These are phyloP conservation scores for Ustanciosporium gigantosporum DNA, from an alignment of 1,284 basidiomycete species.

Conservation along the genomic window DNA sequence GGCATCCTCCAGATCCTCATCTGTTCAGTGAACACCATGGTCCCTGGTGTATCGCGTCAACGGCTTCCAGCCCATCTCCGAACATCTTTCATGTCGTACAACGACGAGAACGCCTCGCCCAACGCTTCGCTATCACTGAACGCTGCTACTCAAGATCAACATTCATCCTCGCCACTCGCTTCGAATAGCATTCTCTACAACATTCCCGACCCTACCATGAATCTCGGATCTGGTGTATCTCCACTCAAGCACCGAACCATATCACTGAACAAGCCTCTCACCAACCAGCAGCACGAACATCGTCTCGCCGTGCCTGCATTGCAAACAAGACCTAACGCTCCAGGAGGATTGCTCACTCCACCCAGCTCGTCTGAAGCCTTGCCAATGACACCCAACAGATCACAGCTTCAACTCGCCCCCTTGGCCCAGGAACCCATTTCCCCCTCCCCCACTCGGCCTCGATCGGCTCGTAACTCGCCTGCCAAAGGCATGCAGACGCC, in stretches of 20 bases:
- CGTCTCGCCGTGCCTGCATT: too few relatives aligned
- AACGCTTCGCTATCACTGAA: too few relatives aligned
- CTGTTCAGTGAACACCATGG: too few relatives aligned
- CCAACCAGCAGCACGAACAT: slow-evolving; percentile 7
- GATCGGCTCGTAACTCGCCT: neutral
- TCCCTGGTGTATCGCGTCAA: too few relatives aligned
- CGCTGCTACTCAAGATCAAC: too few relatives aligned
- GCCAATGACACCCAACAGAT: slow-evolving; percentile 12
- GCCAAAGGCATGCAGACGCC: neutral
- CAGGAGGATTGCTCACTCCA: slow-evolving; percentile 28
- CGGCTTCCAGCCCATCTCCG: too few relatives aligned
- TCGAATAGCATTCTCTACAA: slow-evolving; percentile 38
- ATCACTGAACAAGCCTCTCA: slow-evolving; percentile 26
- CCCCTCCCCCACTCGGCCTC: slow-evolving; percentile 20
- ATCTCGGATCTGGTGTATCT: slow-evolving; percentile 4
- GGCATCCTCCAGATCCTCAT: too few relatives aligned
- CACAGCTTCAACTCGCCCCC: slow-evolving; percentile 6
- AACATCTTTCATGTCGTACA: neutral
- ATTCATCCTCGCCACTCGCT: slow-evolving; percentile 21
- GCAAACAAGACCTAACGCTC: slow-evolving; percentile 17
- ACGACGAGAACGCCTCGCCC: slow-evolving; percentile 28
- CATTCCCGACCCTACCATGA: slow-evolving; percentile 27
- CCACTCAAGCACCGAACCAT: slow-evolving; percentile 6
- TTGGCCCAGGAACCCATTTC: slow-evolving; percentile 23
- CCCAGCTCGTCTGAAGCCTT: slow-evolving; percentile 27